phyloP scores from a whole-genome alignment of 2,329 filamentous ascomycete genomes.

The Chalara sp. region DNA sequence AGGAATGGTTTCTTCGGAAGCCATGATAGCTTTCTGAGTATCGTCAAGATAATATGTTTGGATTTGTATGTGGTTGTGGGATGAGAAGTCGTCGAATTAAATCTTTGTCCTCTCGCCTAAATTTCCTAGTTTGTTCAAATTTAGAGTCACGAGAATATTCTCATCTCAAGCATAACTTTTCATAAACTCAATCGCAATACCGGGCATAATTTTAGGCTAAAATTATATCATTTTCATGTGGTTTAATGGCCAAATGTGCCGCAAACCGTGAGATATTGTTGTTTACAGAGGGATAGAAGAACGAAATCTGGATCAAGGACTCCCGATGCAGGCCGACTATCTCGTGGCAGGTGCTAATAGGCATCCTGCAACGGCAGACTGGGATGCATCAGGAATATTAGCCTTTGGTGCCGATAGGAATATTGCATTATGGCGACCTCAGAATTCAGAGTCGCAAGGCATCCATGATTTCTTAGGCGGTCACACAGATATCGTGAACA shows the following conservation, averaged over 20 bases:
- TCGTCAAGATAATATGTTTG: neutral
- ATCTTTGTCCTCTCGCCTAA: neutral
- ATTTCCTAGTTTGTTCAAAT: neutral
- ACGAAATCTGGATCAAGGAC: too few relatives aligned
- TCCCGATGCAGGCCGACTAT: slow-evolving; percentile 17
- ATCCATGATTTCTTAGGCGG: slow-evolving; percentile 63
- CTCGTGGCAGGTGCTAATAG: slow-evolving; percentile 75
- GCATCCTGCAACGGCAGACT: slow-evolving; percentile 85
- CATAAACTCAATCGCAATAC: too few relatives aligned
- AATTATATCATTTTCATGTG: too few relatives aligned
- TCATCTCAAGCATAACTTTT: too few relatives aligned
- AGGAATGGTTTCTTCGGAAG: slow-evolving; percentile 34
- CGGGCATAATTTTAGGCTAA: too few relatives aligned
- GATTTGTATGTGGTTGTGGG: neutral
- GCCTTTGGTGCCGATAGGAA: slow-evolving; percentile 88
- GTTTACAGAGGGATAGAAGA: too few relatives aligned
- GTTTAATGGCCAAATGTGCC: too few relatives aligned
- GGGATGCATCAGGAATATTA: slow-evolving; percentile 67
- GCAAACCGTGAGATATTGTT: too few relatives aligned
- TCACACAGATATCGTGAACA: slow-evolving; percentile 76
- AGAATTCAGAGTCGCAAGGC: slow-evolving; percentile 37
- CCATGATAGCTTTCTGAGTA: slow-evolving; percentile 5
- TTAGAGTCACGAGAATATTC: too few relatives aligned
- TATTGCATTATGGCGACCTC: slow-evolving; percentile 80
- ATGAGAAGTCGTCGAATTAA: neutral